A percentile compares a stretch with the other conserved stretches of the same genome.
Evolutionary conservation across 163 green algal species (phyloP).

Genomic region (Scenedesmus sp.): DNA sequence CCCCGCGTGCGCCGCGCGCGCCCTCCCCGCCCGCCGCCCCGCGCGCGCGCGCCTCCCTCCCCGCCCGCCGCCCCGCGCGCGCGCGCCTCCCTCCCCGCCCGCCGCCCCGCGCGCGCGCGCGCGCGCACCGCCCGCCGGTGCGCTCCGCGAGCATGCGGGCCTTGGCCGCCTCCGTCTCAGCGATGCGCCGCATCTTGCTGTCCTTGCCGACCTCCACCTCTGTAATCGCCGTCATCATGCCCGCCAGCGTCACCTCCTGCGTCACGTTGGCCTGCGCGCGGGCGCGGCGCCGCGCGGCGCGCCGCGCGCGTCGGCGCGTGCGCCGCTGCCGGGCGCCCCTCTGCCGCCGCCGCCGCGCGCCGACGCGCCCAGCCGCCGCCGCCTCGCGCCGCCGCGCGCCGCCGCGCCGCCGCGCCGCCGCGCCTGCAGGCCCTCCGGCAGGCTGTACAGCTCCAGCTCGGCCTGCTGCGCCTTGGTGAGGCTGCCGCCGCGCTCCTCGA

Average conservation of each 20-base stretch:
- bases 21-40: no score
- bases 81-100: no score
- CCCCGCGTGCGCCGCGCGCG: no score
- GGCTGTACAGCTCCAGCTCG: conserved; percentile 33
- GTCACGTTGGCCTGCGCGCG: conserved; percentile 25
- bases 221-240: conserved; percentile 47
- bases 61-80: no score
- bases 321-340: no score
- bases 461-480: conserved; percentile 33
- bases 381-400: no score
- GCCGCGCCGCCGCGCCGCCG: background rate
- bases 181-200: conserved; percentile 17
- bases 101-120: no score
- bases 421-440: conserved; percentile 35
- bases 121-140: background rate
- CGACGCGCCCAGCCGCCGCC: no score
- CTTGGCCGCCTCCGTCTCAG: conserved; percentile 40
- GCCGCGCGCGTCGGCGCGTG: no score
- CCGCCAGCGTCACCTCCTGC: conserved; percentile 37
- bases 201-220: conserved; percentile 48
- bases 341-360: no score
- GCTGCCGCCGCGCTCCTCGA: conserved; percentile 20
- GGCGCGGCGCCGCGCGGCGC: no score
- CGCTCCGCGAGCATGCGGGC: background rate
- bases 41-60: no score